Evolutionary conservation across 805 yeast genomes (phyloP).

Genomic region (Candida chauliodis): DNA sequence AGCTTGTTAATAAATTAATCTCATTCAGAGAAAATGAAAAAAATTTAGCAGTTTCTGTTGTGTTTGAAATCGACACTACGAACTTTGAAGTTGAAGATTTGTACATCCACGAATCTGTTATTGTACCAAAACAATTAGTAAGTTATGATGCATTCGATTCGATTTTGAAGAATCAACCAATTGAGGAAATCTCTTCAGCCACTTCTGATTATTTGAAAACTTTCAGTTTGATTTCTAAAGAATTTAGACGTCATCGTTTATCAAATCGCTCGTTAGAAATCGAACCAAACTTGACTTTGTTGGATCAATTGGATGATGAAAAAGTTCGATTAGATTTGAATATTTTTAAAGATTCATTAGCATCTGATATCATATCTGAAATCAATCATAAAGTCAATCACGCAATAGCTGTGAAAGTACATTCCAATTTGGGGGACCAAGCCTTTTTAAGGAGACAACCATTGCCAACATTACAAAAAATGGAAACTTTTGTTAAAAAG

Average conservation of each 20-base stretch:
- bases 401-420: slow-evolving; percentile 78
- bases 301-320: slow-evolving; percentile 85
- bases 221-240: slow-evolving; percentile 59
- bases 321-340: slow-evolving; percentile 68
- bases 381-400: slow-evolving; percentile 75
- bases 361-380: slow-evolving; percentile 65
- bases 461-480: slow-evolving; percentile 75
- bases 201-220: slow-evolving; percentile 66
- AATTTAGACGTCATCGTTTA: slow-evolving; percentile 67
- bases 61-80: slow-evolving; percentile 73
- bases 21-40: slow-evolving; percentile 60
- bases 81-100: slow-evolving; percentile 71
- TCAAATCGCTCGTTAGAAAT: slow-evolving; percentile 46
- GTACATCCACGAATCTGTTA: slow-evolving; percentile 69
- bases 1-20: slow-evolving; percentile 52
- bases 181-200: slow-evolving; percentile 42
- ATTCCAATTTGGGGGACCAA: slow-evolving; percentile 70
- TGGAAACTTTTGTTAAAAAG: slow-evolving; percentile 74
- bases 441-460: slow-evolving; percentile 87
- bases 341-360: slow-evolving; percentile 58
- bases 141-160: slow-evolving; percentile 53
- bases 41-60: slow-evolving; percentile 69
- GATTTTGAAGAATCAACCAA: slow-evolving; percentile 34
- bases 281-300: slow-evolving; percentile 54
- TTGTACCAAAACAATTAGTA: slow-evolving; percentile 60